Base-by-base conservation (phyloP, 495 filamentous ascomycete genomes). In the Aeminium ludgeri region DNA sequence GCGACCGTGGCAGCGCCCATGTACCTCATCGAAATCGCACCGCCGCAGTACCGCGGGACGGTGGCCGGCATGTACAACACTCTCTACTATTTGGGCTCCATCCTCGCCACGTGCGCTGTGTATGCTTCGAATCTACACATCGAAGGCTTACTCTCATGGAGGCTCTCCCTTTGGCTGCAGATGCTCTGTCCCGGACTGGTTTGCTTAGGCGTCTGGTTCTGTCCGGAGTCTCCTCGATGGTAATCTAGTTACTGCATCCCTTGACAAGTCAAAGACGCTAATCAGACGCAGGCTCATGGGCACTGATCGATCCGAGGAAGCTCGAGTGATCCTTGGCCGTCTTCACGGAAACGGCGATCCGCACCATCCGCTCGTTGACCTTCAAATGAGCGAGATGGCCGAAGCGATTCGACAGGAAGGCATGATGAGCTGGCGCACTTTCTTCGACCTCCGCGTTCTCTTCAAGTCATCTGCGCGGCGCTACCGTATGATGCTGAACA, bases 1-100 rank as follows among this genome's bases (percentile, higher is more conserved):
- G 39, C 39, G 10, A 41, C 27, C 10, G 39, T 29, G 3, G 39
- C 39, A 8, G 39, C 27, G 10, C 39, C 39, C 4, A 20, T 29
- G 28, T 41, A 41, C 31, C 36, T 29, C 8, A 29, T 41, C 17
- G 39, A 41, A 28, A 27, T 41, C 29, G 30, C 28, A 5, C 39
- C 36, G 12, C 39, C 39, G 6, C 36, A 38, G 32, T 55, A 52
- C 40, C 40, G 52, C 3, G 52, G 52, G 2, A 49, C 45, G 2
- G 28, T 55, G 3, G 49, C 52, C 4, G 52, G 52, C 10, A 19
- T 52, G 41, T 55, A 52, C 39, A 55, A 55, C 34, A 46, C 31
- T 20, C 38, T 38, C 48, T 49, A 8, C 40, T 55, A 27, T 44
- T 40, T 44, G 3, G 38, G 43, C 10, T 20, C 27, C 23, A 50